Percentiles rank a stretch among this genome's conserved stretches.
phyloP scores from a whole-genome alignment of 73 alveolate species.

The Tetrahymena borealis region DNA sequence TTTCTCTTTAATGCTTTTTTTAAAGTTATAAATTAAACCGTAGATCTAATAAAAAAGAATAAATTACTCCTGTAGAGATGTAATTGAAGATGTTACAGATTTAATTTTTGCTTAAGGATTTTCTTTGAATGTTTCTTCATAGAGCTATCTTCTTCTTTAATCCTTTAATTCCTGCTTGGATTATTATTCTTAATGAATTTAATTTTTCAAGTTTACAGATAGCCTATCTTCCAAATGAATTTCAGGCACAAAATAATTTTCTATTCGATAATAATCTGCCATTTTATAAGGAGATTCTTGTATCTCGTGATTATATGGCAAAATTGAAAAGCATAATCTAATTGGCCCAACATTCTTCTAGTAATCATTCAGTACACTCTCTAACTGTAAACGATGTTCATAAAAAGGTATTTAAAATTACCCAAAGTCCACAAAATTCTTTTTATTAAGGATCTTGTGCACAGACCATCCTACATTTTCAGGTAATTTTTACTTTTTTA shows the following conservation, averaged over 20 bases:
- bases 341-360: neutral
- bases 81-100: neutral
- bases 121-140: neutral
- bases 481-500: neutral
- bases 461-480: neutral
- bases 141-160: neutral
- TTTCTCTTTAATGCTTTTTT: too few species aligned
- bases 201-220: neutral
- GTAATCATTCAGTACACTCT: neutral
- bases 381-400: neutral
- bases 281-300: neutral
- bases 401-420: neutral
- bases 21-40: neutral
- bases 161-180: neutral
- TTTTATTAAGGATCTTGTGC: neutral
- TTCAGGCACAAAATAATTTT: neutral
- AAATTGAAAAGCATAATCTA: neutral
- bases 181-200: neutral
- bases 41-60: neutral
- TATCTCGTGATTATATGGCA: neutral
- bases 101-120: neutral
- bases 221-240: neutral
- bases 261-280: neutral
- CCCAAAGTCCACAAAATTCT: neutral
- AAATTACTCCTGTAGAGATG: neutral